Evolutionary conservation across 352 stramenopile genomes (phyloP), one percentile per base, ranked within the genome.

Genomic region (Pythium aquatile): DNA sequence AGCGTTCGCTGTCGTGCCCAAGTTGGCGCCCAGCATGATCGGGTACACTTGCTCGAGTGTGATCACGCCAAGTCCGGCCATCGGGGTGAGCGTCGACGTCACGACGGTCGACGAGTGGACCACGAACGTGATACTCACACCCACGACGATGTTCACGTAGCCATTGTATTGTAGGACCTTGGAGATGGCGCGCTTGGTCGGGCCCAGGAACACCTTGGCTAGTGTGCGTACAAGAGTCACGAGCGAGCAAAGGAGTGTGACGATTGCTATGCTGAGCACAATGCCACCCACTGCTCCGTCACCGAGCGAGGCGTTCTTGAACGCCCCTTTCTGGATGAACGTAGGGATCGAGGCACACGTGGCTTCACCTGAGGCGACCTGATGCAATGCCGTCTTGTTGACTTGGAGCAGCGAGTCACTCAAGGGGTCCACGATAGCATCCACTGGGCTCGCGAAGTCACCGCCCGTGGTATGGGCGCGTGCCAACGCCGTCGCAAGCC

Each of bases 61-160:
- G 67, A 98, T 79, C 32, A 96, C 80, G 62, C 83, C 86, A 29
- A 97, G 70, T 37, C 91, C 93, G 37, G 96, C 93, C 55, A 98
- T 65, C 6, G 91, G 93, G 20, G 90, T 97, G 46, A 88, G 72
- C n/a, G 86, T 89, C 54, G 86, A 97, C 0, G 89, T 97, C 26
- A 95, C 96, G 28, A 98, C 87, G 14, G 87, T 96, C 20, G 86
- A 97, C 65, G 81, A 96, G 69, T 98, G 93, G 3, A 98, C 91
- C 33, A 75, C 64, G 28, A 97, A 89, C 14, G 93, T 98, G 63
- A 97, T 75, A 55, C 78, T 68, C 24, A 65, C 75, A 60, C 93
- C 93, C 61, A 97, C 80, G 30, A 91, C 2, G 61, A 98, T 97
- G 55, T 91, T 88, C 47, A 97, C 48, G 60, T 96, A 94, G 59